A percentile compares a stretch with the other conserved stretches of the same genome.
Conservation (phyloP, 441 rosid genomes). For the Cnidoscolus chayamansa region DNA sequence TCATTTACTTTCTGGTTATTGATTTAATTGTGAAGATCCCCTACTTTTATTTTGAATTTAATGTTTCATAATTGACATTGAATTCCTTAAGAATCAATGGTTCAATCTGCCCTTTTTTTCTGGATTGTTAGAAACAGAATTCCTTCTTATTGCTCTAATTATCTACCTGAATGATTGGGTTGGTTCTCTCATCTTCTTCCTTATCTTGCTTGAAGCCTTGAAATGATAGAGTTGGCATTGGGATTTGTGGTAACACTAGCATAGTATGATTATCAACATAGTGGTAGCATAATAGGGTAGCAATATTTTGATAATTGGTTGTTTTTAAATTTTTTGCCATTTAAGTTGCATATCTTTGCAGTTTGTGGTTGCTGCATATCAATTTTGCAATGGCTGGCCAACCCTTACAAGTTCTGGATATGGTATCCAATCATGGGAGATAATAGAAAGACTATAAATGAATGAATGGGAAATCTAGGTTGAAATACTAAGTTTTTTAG, state of each 20-base stretch:
- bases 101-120: background rate
- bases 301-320: background rate
- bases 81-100: background rate
- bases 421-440: background rate
- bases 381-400: background rate
- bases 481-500: constrained; percentile 3
- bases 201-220: background rate
- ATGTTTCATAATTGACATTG: background rate
- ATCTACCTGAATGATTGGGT: background rate
- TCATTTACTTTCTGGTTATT: constrained; percentile 8
- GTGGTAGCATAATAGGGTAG: background rate
- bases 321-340: background rate
- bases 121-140: constrained; percentile 2
- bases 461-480: background rate
- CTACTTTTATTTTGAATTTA: background rate
- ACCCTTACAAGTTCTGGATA: background rate
- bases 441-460: background rate
- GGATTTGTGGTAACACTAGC: background rate
- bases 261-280: background rate
- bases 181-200: background rate
- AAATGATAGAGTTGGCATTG: background rate
- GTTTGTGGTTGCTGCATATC: background rate
- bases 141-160: background rate
- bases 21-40: constrained; percentile 8
- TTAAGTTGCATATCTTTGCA: background rate